Evolutionary conservation across 306 rosid species (phyloP), one percentile per base, ranked within the genome.

Genomic region (Hippophae rhamnoides): DNA sequence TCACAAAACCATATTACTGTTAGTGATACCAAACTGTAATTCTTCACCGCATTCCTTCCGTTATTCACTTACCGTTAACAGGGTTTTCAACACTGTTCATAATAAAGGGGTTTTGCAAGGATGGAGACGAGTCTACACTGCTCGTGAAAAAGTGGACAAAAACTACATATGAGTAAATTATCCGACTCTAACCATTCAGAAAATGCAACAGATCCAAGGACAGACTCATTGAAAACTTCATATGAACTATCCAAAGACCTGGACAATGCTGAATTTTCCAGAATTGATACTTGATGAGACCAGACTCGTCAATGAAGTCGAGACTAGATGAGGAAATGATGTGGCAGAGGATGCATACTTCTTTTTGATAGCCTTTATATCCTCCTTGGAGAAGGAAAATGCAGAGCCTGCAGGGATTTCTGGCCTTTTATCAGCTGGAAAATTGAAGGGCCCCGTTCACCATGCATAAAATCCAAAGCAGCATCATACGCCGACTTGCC

Each of bases 401-500:
- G 44, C 13, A n/a, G 64, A 48, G 41, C 69, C 60, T 40, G 40
- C 48, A 42, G 60, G 49, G 45, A 63, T 14, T 48, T 41, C 60
- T 5, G 74, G 74, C 63, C 74, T 56, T 56, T 7, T 57, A 42
- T 56, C 52, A 26, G 51, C 48, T 41, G 69, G 64, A 70, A 70
- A 63, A 63, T 70, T 70, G 69, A 70, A 56, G 25, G 53, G 51
- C 64, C 74, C 41, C 58, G 12, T 41, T 63, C 74, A 70, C 74
- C 74, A 56, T 41, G 52, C 50, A 70, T 57, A 61, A 69, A 70
- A 57, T 63, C 62, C 25, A 43, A 48, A 43, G 74, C 74, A 26
- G 74, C 74, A 51, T 70, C 69, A 27, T 57, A 63, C 25, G 74
- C 74, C 55, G 64, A 14, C 69, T 64, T 56, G 69, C 74, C 63